Evolutionary conservation across 1,284 basidiomycete genomes (phyloP), one percentile per base, ranked within the genome.

Genomic region (Ustanciosporium gigantosporum): DNA sequence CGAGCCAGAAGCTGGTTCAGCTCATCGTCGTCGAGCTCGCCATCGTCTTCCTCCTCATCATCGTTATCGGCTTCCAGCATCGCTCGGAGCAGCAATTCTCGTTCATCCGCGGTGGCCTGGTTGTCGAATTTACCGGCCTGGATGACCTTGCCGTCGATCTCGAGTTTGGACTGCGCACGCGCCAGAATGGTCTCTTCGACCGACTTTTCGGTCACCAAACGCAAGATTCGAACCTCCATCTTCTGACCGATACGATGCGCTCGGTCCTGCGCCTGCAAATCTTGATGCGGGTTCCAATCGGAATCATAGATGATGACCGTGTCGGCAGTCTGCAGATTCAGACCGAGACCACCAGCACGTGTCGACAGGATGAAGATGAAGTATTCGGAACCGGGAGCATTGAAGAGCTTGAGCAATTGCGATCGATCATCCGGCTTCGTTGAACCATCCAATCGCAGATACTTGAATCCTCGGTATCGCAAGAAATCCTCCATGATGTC

Each of bases 171-270:
- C 61, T 91, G 87, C 3, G 95, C 95, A 62, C 92, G 86, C 37
- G 90, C 88, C 66, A 95, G 87, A 83, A 97, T 96, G 8, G 92
- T 90, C 81, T 98, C 94, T 79, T 98, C 95, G 15, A 98, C 92
- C 66, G 91, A 95, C 81, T 94, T 93, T 79, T 94, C 91, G 5
- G 94, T 97, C 76, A 99, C 93, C 77, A 99, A 89, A 68, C 94
- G 87, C 61, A 98, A 82, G 66, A 99, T 97, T 31, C 93, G 86
- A 29, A 99, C 95, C 47, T 93, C 90, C 81, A 95, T 95, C 68
- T 95, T 99, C 78, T 99, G 95, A 59, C 95, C 95, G 74, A 98
- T 98, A 85, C 95, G 93, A 83, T 99, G 94, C 11, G 91, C 91
- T 83, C 91, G 78, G 41, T 84, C 83, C 69, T 84, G 83, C 3